Evolutionary conservation across 768 basidiomycete species (phyloP), one percentile per base, ranked within the genome.

Genomic region (Phylloporus arenicola): DNA sequence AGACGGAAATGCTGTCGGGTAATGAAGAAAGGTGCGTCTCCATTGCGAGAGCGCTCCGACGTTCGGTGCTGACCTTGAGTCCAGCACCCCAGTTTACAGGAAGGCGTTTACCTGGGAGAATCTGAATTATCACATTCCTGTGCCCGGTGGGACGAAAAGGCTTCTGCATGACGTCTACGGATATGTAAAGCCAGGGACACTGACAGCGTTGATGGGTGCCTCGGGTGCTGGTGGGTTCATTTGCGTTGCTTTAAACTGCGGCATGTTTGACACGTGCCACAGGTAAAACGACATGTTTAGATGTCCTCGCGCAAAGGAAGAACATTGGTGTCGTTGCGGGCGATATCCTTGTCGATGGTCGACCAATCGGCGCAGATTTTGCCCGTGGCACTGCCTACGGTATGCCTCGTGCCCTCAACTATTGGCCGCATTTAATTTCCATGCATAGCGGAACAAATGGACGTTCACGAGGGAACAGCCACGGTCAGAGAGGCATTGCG

Each of bases 151-250:
- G 8, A 74, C 72, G 13, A 74, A 70, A 8, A 75, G 80, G 38
- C 72, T 92, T 10, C 76, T 92, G 33, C 80, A 90, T 58, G 82
- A 89, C 55, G 80, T 92, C 16, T 78, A 75, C 54, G 90, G 90
- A 0, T 92, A 83, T 60, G 86, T 90, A 38, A 85, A 84, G 57
- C 92, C 92, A 10, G 92, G 90, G 3, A 89, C 83, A n/a, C 66
- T 92, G 53, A 92, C 91, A 0, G 92, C 90, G 1, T 75, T 94
- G 10, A 91, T 94, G 89, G 91, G 91, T 53, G 85, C 85, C 13
- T 84, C 83, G 51, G 88, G 88, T 46, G 87, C 87, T 38, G 85
- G 83, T 69, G 62, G 58, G 71, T 72, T 43, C 54, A 51, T 25
- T 24, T 22, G 8, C 59, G 63, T 39, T 53, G 60, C 20, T 16